Percentiles rank a stretch among this genome's conserved stretches.
These are phyloP conservation scores for Blastobotrys indianensis DNA, from an alignment of 1,139 yeast genomes.

Conservation along the genomic window DNA sequence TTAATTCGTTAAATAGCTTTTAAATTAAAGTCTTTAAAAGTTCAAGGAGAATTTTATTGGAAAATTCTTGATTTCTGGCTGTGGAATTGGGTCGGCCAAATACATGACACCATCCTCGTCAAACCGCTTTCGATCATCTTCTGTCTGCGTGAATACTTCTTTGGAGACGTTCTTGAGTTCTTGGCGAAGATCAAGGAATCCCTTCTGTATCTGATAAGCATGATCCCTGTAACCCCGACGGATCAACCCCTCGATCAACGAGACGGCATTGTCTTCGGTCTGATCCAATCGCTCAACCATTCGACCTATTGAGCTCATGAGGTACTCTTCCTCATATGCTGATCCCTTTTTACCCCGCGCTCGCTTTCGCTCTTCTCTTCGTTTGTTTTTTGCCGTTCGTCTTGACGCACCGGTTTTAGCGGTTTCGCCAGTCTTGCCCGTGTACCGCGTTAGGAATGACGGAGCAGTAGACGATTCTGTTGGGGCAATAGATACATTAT, in stretches of 20 bases:
- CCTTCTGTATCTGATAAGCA: slow-evolving; percentile 75
- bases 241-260: slow-evolving; percentile 67
- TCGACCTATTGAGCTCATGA: slow-evolving; percentile 82
- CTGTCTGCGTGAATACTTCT: slow-evolving; percentile 69
- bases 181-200: slow-evolving; percentile 52
- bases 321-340: slow-evolving; percentile 92
- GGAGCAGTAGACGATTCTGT: slow-evolving; percentile 91
- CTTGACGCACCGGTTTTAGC: slow-evolving; percentile 96
- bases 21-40: slow-evolving; percentile 1
- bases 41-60: slow-evolving; percentile 4
- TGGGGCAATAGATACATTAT: slow-evolving; percentile 90
- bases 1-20: neutral
- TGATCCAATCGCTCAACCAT: slow-evolving; percentile 73
- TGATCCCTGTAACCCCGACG: slow-evolving; percentile 71
- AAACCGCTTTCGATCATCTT: slow-evolving; percentile 77
- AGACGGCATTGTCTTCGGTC: slow-evolving; percentile 67
- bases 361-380: slow-evolving; percentile 91
- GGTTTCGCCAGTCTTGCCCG: slow-evolving; percentile 93
- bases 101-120: slow-evolving; percentile 86
- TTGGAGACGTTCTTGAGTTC: slow-evolving; percentile 53
- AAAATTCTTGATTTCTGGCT: slow-evolving; percentile 5
- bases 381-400: slow-evolving; percentile 81
- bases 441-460: slow-evolving; percentile 88
- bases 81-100: slow-evolving; percentile 8
- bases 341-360: slow-evolving; percentile 98